A percentile compares a stretch with the other conserved stretches of the same genome.
Conservation (phyloP, 495 filamentous ascomycete genomes). For the Penicillium salamii region DNA sequence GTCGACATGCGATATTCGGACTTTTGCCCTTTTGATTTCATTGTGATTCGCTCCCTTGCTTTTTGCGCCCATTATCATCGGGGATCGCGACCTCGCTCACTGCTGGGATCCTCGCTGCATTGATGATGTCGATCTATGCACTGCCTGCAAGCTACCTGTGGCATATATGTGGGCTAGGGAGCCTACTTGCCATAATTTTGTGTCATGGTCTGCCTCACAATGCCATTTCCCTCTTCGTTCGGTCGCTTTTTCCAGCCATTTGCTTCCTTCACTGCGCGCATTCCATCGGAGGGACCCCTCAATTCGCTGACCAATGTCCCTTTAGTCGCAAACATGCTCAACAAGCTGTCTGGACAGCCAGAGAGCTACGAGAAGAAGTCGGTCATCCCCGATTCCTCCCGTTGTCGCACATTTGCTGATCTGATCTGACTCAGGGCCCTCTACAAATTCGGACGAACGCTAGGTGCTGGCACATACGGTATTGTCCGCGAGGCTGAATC, state of each 20-base stretch:
- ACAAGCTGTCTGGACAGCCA: conserved; percentile 95
- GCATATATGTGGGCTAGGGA: conserved; percentile 1
- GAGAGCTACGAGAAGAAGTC: conserved; percentile 99
- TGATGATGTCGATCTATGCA: conserved; percentile 5
- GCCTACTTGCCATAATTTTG: conserved; percentile 1
- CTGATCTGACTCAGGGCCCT: conserved; percentile 59
- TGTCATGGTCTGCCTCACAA: conserved; percentile 4
- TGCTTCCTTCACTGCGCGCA: not conserved
- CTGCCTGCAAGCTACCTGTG: not conserved
- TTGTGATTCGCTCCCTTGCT: conserved; percentile 1
- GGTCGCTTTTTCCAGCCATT: conserved; percentile 16
- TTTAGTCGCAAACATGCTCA: conserved; percentile 86
- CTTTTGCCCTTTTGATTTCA: not conserved
- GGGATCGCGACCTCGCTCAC: conserved; percentile 5
- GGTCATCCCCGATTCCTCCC: conserved; percentile 16
- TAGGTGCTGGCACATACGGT: conserved; percentile 96
- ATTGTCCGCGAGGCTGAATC: conserved; percentile 92
- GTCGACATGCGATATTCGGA: conserved; percentile 16
- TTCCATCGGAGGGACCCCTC: not conserved
- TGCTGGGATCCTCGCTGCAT: not conserved
- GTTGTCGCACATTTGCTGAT: conserved; percentile 6
- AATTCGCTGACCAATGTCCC: conserved; percentile 29
- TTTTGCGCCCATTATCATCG: not conserved
- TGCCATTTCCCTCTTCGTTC: not conserved
- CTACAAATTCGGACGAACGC: conserved; percentile 88